Evolutionary conservation across 345 rosid species (phyloP).

Genomic region (Sapria himalayana): DNA sequence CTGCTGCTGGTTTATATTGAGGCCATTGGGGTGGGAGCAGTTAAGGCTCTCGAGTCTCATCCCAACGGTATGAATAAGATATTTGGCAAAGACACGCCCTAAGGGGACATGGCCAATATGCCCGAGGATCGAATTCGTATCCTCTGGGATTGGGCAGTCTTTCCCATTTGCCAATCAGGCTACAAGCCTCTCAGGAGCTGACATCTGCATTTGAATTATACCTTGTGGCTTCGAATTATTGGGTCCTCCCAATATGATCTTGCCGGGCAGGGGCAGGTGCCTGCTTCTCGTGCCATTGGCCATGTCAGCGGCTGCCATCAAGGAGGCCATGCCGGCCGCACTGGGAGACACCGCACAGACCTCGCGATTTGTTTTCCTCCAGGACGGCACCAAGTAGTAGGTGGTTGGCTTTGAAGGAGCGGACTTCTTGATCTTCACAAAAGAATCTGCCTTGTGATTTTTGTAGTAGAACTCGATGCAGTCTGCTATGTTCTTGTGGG

Average conservation of each 20-base stretch:
- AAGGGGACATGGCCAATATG: too few relatives aligned
- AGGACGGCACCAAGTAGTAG: constrained; percentile 41
- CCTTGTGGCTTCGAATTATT: constrained; percentile 22
- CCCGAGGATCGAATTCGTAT: too few relatives aligned
- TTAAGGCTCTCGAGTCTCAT: too few relatives aligned
- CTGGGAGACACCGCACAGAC: constrained; percentile 54
- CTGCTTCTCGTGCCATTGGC: constrained; percentile 15
- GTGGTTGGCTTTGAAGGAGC: constrained; percentile 29
- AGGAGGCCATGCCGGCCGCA: constrained; percentile 57
- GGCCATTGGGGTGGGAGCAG: too few relatives aligned
- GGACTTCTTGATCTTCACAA: constrained; percentile 67
- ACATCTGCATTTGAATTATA: too few relatives aligned
- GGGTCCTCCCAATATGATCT: constrained; percentile 21
- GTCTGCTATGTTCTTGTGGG: constrained; percentile 82
- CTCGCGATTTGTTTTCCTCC: constrained; percentile 52
- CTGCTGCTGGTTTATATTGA: too few relatives aligned
- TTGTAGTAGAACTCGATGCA: constrained; percentile 94
- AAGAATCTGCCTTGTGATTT: constrained; percentile 84
- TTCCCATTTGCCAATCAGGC: too few relatives aligned
- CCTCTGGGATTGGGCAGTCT: too few relatives aligned
- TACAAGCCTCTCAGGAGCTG: too few relatives aligned
- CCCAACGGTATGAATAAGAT: too few relatives aligned
- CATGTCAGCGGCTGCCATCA: constrained; percentile 53
- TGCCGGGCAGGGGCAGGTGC: constrained; percentile 20
- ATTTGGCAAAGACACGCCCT: too few relatives aligned